Base-by-base conservation (phyloP, 768 basidiomycete species). In the Boletus pseudo-olivaceus region DNA sequence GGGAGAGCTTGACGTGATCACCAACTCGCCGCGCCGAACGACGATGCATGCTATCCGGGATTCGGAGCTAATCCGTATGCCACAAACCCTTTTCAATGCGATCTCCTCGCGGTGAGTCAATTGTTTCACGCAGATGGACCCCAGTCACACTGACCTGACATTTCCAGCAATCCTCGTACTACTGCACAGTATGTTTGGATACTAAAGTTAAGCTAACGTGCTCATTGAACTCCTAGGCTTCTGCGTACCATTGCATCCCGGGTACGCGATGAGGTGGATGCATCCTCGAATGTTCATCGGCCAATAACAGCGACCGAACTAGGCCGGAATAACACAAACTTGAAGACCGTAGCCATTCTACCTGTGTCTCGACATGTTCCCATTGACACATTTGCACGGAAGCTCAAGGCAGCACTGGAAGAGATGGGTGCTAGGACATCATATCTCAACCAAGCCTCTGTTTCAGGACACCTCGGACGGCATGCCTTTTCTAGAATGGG, bases 1-100 rank as follows among this genome's bases (percentile, higher is more conserved):
- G 46, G 97, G 97, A 26, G 97, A 99, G 71, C 78, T 99, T 12
- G 97, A 98, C 68, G 97, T 97, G 49, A 98, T 99, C 64, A 97
- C 95, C 8, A 90, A 87, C 62, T 89, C 87, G 17, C 82, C 83
- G 4, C 82, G 97, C 53, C 82, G 88, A 51, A 95, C 85, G 45
- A 98, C 94, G 0, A 85, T 98, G 17, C 96, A 98, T 72, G 97
- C 97, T 7, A 98, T 99, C 59, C 92, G 97, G 62, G 97, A 99
- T 67, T 93, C 94, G 0, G 97, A 99, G 69, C 79, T 99, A 12
- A 96, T 96, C 29, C 78, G 96, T 29, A 97, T 99, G 90, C 97
- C 97, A 1, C 86, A 90, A 64, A 97, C 97, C 0, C 78, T 99
- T 10, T 99, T 98, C 77, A 98, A 98, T 69, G 97, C 97, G 1